A percentile compares a stretch with the other conserved stretches of the same genome.
Evolutionary conservation across 805 yeast genomes (phyloP).

Genomic region (Candida xyloterini): DNA sequence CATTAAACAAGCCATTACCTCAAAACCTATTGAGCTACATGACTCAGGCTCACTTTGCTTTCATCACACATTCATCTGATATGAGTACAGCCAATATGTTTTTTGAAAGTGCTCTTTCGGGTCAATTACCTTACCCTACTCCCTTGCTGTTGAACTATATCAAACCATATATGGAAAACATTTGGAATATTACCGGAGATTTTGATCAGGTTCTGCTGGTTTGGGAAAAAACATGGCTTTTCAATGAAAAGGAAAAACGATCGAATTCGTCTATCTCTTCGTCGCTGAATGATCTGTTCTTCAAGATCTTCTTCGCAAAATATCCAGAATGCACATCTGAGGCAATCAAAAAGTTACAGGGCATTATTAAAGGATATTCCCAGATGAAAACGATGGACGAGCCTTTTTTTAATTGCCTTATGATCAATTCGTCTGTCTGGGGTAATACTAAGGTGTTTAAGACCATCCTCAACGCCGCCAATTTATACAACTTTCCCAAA

Average conservation of each 20-base stretch:
- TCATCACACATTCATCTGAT: constrained; percentile 74
- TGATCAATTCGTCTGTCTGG: constrained; percentile 67
- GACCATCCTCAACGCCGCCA: constrained; percentile 59
- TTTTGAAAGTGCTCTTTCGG: constrained; percentile 65
- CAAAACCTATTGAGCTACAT: constrained; percentile 45
- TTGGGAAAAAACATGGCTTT: constrained; percentile 59
- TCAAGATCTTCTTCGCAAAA: constrained; percentile 64
- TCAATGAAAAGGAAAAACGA: constrained; percentile 46
- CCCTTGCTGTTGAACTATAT: constrained; percentile 71
- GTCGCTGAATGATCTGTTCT: constrained; percentile 64
- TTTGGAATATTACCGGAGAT: constrained; percentile 52
- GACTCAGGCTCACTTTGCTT: constrained; percentile 71
- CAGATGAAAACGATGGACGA: constrained; percentile 64
- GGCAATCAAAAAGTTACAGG: constrained; percentile 55
- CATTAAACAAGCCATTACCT: constrained; percentile 23
- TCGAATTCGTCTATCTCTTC: constrained; percentile 67
- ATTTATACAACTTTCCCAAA: constrained; percentile 53
- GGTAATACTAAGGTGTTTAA: constrained; percentile 59
- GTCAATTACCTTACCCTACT: constrained; percentile 68
- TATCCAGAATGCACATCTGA: constrained; percentile 50
- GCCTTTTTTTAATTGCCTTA: constrained; percentile 75
- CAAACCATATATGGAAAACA: constrained; percentile 58
- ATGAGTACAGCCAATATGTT: constrained; percentile 67
- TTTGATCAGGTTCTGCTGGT: constrained; percentile 54
- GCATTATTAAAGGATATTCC: constrained; percentile 53